A percentile compares a stretch with the other conserved stretches of the same genome.
phyloP scores from a whole-genome alignment of 768 basidiomycete species.

The Russula ochroleuca region DNA sequence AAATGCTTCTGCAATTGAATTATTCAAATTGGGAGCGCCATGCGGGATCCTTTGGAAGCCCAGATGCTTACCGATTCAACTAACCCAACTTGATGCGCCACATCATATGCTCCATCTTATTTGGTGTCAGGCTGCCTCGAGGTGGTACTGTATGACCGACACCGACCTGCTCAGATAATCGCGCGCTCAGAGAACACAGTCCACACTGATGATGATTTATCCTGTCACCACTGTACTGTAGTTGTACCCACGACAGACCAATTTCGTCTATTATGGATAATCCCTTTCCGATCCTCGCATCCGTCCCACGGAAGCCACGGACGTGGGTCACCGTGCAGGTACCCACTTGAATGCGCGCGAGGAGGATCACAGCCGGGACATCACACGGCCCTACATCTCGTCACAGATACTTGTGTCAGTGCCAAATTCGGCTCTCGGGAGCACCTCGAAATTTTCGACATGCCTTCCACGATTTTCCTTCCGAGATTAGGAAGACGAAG shows the following conservation, averaged over 20 bases:
- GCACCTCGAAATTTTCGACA: not conserved
- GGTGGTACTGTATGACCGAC: not conserved
- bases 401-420: not conserved
- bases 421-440: not conserved
- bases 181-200: not conserved
- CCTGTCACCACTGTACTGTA: not conserved
- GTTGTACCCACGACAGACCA: not conserved
- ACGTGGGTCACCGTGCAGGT: slow-evolving; percentile 8
- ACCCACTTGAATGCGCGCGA: not conserved
- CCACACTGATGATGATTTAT: slow-evolving; percentile 1
- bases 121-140: slow-evolving; percentile 4
- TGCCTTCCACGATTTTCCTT: slow-evolving; percentile 16
- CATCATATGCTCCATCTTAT: slow-evolving; percentile 19
- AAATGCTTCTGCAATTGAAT: slow-evolving; percentile 2
- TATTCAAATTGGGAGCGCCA: slow-evolving; percentile 4
- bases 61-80: not conserved
- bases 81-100: slow-evolving; percentile 13
- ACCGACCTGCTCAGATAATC: not conserved
- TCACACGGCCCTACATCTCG: not conserved
- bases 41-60: slow-evolving; percentile 18
- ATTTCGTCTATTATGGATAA: slow-evolving; percentile 7
- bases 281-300: slow-evolving; percentile 20
- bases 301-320: slow-evolving; percentile 11
- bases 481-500: slow-evolving; percentile 8
- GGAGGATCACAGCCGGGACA: slow-evolving; percentile 9